These are phyloP conservation scores for Pseudisothecium myosuroides DNA, from an alignment of 225 moss, liverwort and hornwort species.

Conservation along the genomic window DNA sequence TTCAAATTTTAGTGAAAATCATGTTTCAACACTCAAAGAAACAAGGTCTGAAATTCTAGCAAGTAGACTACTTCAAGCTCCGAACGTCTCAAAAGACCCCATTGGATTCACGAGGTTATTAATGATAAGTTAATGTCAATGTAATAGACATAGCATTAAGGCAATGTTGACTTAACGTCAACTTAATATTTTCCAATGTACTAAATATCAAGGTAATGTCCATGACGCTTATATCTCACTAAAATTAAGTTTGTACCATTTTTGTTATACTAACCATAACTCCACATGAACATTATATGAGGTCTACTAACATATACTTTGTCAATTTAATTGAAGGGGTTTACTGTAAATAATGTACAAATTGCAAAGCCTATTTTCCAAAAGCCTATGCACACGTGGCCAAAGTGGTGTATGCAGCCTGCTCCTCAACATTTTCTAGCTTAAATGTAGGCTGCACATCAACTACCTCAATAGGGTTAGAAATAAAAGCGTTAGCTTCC, in stretches of 20 bases:
- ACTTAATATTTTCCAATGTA: no score
- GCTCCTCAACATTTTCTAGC: slow-evolving; percentile 30
- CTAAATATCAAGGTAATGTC: no score
- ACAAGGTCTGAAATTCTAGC: not conserved
- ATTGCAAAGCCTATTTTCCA: not conserved
- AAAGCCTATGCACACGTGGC: slow-evolving; percentile 31
- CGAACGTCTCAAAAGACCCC: not conserved
- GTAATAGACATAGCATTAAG: no score
- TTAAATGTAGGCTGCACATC: slow-evolving; percentile 54
- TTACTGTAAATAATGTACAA: no score
- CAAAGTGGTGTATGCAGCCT: slow-evolving; percentile 37
- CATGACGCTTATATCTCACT: no score
- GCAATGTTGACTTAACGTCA: no score
- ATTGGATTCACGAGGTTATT: not conserved
- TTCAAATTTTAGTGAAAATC: not conserved
- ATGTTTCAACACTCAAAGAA: not conserved
- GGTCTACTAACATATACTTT: no score
- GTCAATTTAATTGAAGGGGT: no score
- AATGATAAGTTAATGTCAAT: not conserved
- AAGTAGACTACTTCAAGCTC: not conserved
- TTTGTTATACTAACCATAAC: no score
- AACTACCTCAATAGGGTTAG: slow-evolving; percentile 36
- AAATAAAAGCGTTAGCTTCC: slow-evolving; percentile 68
- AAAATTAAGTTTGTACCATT: no score
- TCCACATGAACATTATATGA: no score